These are phyloP conservation scores for Mucor indicus DNA, from an alignment of 371 early-diverging fungal genomes.

Conservation along the genomic window DNA sequence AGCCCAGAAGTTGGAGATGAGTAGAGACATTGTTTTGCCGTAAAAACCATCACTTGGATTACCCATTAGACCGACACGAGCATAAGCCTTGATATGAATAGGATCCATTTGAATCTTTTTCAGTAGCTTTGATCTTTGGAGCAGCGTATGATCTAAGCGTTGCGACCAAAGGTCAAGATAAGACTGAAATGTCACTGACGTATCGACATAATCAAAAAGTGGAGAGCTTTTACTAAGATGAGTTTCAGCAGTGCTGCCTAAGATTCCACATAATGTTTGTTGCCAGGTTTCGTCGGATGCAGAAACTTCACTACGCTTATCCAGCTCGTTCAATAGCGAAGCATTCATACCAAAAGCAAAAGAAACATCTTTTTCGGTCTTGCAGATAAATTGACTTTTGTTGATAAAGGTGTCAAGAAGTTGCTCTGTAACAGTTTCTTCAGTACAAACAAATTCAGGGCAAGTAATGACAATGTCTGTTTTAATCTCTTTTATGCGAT, in stretches of 20 bases:
- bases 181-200: background rate
- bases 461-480: slow-evolving; percentile 20
- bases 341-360: slow-evolving; percentile 14
- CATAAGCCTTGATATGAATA: slow-evolving; percentile 47
- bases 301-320: slow-evolving; percentile 3
- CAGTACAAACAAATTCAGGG: slow-evolving; percentile 28
- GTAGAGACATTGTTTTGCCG: slow-evolving; percentile 59
- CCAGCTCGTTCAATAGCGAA: slow-evolving; percentile 4
- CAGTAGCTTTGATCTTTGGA: background rate
- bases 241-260: background rate
- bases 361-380: background rate
- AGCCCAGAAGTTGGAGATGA: slow-evolving; percentile 68
- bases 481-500: slow-evolving; percentile 30
- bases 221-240: background rate
- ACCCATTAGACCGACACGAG: slow-evolving; percentile 70
- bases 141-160: slow-evolving; percentile 6
- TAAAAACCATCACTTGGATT: slow-evolving; percentile 74
- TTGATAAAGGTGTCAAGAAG: background rate
- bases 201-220: slow-evolving; percentile 3
- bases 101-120: slow-evolving; percentile 15
- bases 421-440: background rate
- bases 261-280: background rate
- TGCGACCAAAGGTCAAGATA: slow-evolving; percentile 16
- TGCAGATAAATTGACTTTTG: background rate
- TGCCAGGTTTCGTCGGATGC: background rate